Percentiles rank a stretch among this genome's conserved stretches.
Conservation (phyloP, 73 alveolate species). For the Stentor coeruleus region DNA sequence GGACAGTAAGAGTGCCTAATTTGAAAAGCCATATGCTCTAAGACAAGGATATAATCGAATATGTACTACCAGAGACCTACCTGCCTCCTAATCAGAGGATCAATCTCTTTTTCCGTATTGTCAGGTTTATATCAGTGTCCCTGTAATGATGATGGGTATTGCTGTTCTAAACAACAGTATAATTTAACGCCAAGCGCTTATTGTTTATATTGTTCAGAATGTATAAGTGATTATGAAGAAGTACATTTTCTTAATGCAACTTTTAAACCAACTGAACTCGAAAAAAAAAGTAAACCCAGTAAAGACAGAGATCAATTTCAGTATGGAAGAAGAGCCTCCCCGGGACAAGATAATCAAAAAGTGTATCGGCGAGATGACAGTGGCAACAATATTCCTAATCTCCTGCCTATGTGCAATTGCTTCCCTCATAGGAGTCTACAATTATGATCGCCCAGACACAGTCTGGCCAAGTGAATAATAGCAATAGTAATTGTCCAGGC, state of each 20-base stretch:
- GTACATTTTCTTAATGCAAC: conserved; percentile 44
- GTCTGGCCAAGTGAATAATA: conserved; percentile 41
- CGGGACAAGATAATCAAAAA: conserved; percentile 45
- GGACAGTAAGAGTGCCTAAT: conserved; percentile 38
- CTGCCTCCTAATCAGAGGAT: conserved; percentile 60
- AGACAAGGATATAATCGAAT: conserved; percentile 54
- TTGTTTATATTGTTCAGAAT: conserved; percentile 29
- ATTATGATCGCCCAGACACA: conserved; percentile 47
- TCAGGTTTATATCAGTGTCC: conserved; percentile 53
- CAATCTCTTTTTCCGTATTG: conserved; percentile 28
- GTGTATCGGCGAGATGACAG: conserved; percentile 52
- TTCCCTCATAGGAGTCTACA: conserved; percentile 29
- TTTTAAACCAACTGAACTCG: conserved; percentile 51
- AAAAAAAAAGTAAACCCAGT: conserved; percentile 43
- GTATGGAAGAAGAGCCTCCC: conserved; percentile 50
- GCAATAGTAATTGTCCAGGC: conserved; percentile 51
- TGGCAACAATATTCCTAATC: conserved; percentile 26
- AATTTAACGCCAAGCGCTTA: conserved; percentile 26
- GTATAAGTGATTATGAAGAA: conserved; percentile 45
- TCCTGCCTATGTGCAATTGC: conserved; percentile 19
- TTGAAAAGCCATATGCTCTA: conserved; percentile 51
- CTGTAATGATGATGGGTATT: conserved; percentile 37
- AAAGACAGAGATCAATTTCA: conserved; percentile 32
- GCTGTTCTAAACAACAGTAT: background rate
- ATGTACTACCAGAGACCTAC: conserved; percentile 39